Evolutionary conservation across 2,329 filamentous ascomycete species (phyloP).

Genomic region (Epichloe gansuensis): DNA sequence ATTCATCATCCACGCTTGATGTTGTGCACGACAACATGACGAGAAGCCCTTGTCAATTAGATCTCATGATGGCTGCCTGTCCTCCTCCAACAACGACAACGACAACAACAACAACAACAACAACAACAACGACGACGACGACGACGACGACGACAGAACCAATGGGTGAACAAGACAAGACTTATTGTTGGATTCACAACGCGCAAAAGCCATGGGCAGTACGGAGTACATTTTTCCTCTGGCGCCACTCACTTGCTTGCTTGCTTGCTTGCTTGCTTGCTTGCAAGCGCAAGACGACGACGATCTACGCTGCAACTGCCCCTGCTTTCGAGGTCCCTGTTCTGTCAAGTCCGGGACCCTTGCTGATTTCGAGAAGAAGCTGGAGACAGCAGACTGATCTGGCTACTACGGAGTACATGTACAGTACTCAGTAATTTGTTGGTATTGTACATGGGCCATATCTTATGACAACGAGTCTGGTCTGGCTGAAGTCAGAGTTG

Average conservation of each 20-base stretch:
- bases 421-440: no score
- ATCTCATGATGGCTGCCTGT: background rate
- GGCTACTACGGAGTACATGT: background rate
- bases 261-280: background rate
- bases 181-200: background rate
- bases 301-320: background rate
- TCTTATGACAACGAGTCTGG: background rate
- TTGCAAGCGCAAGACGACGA: background rate
- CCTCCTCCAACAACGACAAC: background rate
- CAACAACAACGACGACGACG: background rate
- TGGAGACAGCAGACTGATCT: background rate
- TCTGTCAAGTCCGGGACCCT: background rate
- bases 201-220: background rate
- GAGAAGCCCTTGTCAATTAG: background rate
- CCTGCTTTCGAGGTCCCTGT: slow-evolving; percentile 1
- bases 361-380: background rate
- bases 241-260: background rate
- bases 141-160: background rate
- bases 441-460: background rate
- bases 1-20: background rate
- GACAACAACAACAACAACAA: background rate
- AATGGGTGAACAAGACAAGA: background rate
- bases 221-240: background rate
- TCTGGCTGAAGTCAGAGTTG: background rate
- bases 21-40: background rate